Conservation (phyloP, 192 early-diverging fungal genomes). For the Spizellomyces punctatus region DNA sequence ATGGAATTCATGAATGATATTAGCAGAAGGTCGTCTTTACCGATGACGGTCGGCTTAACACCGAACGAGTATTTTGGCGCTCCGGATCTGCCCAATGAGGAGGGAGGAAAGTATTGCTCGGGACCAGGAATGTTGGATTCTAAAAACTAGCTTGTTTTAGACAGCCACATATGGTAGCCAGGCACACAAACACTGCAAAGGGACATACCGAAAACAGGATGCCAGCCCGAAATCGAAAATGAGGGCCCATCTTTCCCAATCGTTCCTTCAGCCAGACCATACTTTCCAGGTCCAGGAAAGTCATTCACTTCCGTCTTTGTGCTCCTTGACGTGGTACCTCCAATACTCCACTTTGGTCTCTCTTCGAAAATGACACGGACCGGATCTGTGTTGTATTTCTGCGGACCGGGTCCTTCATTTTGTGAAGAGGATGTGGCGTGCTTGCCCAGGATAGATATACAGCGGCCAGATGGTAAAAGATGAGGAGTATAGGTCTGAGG, state of each 20-base stretch:
- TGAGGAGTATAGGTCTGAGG: slow-evolving; percentile 51
- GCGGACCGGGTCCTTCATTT: slow-evolving; percentile 46
- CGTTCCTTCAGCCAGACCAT: slow-evolving; percentile 24
- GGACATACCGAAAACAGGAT: background rate
- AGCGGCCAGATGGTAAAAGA: slow-evolving; percentile 43
- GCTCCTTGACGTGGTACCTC: slow-evolving; percentile 2
- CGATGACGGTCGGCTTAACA: slow-evolving; percentile 27
- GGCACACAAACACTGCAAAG: background rate
- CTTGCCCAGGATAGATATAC: slow-evolving; percentile 57
- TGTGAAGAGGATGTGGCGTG: slow-evolving; percentile 26
- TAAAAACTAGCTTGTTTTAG: background rate
- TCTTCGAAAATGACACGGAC: slow-evolving; percentile 39
- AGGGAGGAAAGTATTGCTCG: slow-evolving; percentile 42
- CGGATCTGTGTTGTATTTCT: slow-evolving; percentile 38
- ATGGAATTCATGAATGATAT: slow-evolving; percentile 8
- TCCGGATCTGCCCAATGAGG: slow-evolving; percentile 30
- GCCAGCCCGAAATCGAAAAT: slow-evolving; percentile 49
- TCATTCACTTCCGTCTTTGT: slow-evolving; percentile 23
- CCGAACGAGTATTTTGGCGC: slow-evolving; percentile 57
- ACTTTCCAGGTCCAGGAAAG: slow-evolving; percentile 46
- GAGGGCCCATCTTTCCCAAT: slow-evolving; percentile 42
- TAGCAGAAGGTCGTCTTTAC: slow-evolving; percentile 20
- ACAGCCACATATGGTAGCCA: background rate
- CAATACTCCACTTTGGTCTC: slow-evolving; percentile 51
- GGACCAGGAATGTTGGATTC: slow-evolving; percentile 45